Conservation (phyloP, 169 alveolate genomes). For the Babesia caballi region DNA sequence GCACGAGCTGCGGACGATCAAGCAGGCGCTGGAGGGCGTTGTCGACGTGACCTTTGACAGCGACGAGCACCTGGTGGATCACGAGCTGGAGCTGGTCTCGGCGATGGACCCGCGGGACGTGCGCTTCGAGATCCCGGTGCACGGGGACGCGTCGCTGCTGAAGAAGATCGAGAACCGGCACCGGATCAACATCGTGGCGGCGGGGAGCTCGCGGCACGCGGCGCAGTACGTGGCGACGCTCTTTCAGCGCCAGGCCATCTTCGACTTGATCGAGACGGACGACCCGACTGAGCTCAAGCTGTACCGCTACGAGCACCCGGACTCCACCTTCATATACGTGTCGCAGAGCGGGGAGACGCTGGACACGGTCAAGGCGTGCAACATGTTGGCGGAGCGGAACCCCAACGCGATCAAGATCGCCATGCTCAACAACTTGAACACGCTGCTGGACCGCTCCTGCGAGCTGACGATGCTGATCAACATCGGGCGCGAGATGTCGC, state of each 20-base stretch:
- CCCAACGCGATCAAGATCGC: slow-evolving; percentile 74
- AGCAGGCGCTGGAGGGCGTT: slow-evolving; percentile 14
- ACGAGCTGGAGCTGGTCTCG: slow-evolving; percentile 32
- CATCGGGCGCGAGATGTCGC: slow-evolving; percentile 97
- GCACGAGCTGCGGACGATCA: neutral
- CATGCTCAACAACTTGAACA: slow-evolving; percentile 87
- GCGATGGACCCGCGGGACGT: slow-evolving; percentile 18
- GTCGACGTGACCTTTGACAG: slow-evolving; percentile 28
- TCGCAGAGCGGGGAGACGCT: slow-evolving; percentile 97
- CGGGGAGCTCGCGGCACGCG: slow-evolving; percentile 92
- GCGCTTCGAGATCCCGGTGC: slow-evolving; percentile 30
- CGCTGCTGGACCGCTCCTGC: slow-evolving; percentile 82
- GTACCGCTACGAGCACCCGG: slow-evolving; percentile 80
- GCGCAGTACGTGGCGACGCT: slow-evolving; percentile 83
- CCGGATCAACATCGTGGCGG: slow-evolving; percentile 86
- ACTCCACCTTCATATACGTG: slow-evolving; percentile 76
- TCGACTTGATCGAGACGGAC: slow-evolving; percentile 69
- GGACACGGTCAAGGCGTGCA: slow-evolving; percentile 75
- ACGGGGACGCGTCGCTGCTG: slow-evolving; percentile 37
- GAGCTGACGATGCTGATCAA: slow-evolving; percentile 89
- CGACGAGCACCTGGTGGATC: slow-evolving; percentile 14
- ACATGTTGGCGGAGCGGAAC: slow-evolving; percentile 11
- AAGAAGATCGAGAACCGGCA: slow-evolving; percentile 70
- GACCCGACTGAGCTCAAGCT: slow-evolving; percentile 87
- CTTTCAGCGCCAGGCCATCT: slow-evolving; percentile 78